Percentiles rank a stretch among this genome's conserved stretches.
Evolutionary conservation across 2,329 filamentous ascomycete genomes (phyloP).

Genomic region (Fusarium sp.): DNA sequence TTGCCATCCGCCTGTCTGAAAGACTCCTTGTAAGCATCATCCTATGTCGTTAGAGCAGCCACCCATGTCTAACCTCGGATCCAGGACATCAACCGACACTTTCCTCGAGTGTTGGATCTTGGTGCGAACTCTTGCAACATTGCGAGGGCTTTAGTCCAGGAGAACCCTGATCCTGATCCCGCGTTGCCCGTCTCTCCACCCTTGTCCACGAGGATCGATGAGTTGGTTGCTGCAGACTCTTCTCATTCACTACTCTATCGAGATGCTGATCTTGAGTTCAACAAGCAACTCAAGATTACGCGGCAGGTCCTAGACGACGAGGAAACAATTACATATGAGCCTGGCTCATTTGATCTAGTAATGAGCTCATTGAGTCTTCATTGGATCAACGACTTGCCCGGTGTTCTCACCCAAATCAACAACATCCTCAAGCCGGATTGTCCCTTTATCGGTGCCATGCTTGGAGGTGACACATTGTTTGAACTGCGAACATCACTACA

Average conservation of each 20-base stretch:
- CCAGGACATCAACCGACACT: slow-evolving; percentile 91
- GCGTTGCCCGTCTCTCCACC: slow-evolving; percentile 69
- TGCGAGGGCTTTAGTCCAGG: slow-evolving; percentile 79
- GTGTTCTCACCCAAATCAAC: slow-evolving; percentile 86
- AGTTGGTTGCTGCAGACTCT: slow-evolving; percentile 84
- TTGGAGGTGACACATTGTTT: slow-evolving; percentile 92
- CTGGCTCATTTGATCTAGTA: slow-evolving; percentile 87
- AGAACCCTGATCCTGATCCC: slow-evolving; percentile 72
- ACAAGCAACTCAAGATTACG: slow-evolving; percentile 75
- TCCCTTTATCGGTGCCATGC: slow-evolving; percentile 95
- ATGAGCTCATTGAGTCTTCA: slow-evolving; percentile 90
- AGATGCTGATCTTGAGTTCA: slow-evolving; percentile 80
- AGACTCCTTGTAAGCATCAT: slow-evolving; percentile 73
- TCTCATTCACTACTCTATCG: slow-evolving; percentile 83
- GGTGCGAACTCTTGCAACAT: slow-evolving; percentile 97
- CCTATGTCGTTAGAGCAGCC: background rate
- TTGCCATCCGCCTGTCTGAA: slow-evolving; percentile 85
- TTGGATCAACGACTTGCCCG: slow-evolving; percentile 97
- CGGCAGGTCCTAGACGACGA: slow-evolving; percentile 80
- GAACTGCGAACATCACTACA: slow-evolving; percentile 94
- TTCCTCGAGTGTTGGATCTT: slow-evolving; percentile 86
- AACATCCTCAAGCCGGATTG: slow-evolving; percentile 87
- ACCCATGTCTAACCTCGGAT: slow-evolving; percentile 22
- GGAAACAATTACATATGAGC: slow-evolving; percentile 79
- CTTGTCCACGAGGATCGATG: slow-evolving; percentile 75